Evolutionary conservation across 2,329 filamentous ascomycete genomes (phyloP).

Genomic region (Elsinoe perseae): DNA sequence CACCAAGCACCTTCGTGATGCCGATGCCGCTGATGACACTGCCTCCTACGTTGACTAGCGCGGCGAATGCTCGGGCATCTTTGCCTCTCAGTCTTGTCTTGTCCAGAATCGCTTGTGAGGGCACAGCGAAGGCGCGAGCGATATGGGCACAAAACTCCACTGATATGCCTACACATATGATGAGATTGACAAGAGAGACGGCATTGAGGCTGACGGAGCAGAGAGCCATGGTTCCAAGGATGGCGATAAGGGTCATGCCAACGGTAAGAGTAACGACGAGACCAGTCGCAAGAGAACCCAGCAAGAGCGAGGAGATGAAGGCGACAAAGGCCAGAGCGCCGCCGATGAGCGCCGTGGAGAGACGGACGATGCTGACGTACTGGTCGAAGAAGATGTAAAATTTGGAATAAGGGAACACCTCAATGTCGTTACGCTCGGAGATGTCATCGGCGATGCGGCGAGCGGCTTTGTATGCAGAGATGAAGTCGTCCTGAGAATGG

Average conservation of each 20-base stretch:
- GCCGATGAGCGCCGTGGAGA: constrained; percentile 72
- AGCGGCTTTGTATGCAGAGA: constrained; percentile 79
- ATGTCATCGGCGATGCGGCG: constrained; percentile 79
- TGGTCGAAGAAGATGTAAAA: constrained; percentile 99
- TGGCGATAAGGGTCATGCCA: constrained; percentile 86
- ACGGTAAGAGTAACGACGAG: constrained; percentile 79
- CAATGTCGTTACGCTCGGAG: constrained; percentile 59
- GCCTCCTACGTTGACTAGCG: constrained; percentile 86
- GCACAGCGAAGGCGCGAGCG: constrained; percentile 92
- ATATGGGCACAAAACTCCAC: constrained; percentile 98
- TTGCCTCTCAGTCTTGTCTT: constrained; percentile 68
- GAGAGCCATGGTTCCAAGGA: constrained; percentile 89
- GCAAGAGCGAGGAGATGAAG: constrained; percentile 65
- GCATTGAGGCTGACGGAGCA: constrained; percentile 87
- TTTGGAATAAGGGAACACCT: constrained; percentile 92
- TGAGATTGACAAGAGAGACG: constrained; percentile 87
- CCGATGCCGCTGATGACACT: constrained; percentile 96
- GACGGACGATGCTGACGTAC: constrained; percentile 73
- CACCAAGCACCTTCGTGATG: constrained; percentile 86
- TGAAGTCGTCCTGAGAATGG: constrained; percentile 84
- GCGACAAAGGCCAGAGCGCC: constrained; percentile 83
- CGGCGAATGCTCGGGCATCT: constrained; percentile 84
- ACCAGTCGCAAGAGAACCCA: constrained; percentile 77
- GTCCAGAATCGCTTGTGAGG: constrained; percentile 72
- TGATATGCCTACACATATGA: constrained; percentile 93